These are phyloP conservation scores for Coprinellus micaceus DNA, from an alignment of 768 basidiomycete genomes.

Conservation along the genomic window DNA sequence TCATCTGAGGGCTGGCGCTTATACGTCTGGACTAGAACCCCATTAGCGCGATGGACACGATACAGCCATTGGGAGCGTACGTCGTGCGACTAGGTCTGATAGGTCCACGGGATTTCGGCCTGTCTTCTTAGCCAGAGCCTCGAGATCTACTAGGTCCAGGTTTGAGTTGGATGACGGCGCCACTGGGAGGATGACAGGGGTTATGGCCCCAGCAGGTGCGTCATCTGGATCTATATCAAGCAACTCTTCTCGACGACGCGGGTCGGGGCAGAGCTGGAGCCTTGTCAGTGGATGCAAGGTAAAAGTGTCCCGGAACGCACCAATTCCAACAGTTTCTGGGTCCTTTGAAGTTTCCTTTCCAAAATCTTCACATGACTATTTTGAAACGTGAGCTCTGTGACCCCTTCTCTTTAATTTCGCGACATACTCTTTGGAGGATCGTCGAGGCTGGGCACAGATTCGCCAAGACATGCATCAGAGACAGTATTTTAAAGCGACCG, in stretches of 20 bases:
- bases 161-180: too few relatives aligned
- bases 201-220: conserved; percentile 8
- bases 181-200: not conserved
- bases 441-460: too few relatives aligned
- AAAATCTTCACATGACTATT: conserved; percentile 58
- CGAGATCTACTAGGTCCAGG: not conserved
- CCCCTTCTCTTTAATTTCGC: too few relatives aligned
- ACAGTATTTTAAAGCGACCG: too few relatives aligned
- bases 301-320: conserved; percentile 23
- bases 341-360: conserved; percentile 55
- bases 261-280: conserved; percentile 60
- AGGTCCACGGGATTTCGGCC: not conserved
- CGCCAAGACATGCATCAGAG: too few relatives aligned
- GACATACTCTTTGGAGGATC: too few relatives aligned
- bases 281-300: not conserved
- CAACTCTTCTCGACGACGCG: conserved; percentile 43
- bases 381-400: too few relatives aligned
- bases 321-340: conserved; percentile 51
- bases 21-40: too few relatives aligned
- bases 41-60: too few relatives aligned
- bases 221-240: not conserved
- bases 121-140: not conserved
- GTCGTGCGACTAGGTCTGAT: not conserved
- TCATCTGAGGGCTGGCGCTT: conserved; percentile 1
- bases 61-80: too few relatives aligned